phyloP scores from a whole-genome alignment of 345 rosid genomes.

The Syzygium grande region DNA sequence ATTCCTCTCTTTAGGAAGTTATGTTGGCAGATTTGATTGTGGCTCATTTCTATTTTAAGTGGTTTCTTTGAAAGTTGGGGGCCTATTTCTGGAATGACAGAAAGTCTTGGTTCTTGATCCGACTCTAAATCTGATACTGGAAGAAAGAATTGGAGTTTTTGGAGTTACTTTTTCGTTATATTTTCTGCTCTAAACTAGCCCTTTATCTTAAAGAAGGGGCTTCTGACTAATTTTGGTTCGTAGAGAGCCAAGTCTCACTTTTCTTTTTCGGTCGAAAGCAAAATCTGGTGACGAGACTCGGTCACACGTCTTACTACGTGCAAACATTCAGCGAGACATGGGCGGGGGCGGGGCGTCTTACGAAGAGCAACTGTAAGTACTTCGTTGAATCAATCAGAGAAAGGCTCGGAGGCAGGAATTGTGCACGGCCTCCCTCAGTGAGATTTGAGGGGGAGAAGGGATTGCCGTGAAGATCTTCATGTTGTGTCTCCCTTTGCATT shows the following conservation, averaged over 20 bases:
- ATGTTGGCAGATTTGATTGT: neutral
- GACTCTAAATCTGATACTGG: neutral
- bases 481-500: neutral
- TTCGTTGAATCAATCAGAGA: neutral
- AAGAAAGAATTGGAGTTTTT: neutral
- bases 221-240: neutral
- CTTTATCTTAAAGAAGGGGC: neutral
- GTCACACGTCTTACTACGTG: neutral
- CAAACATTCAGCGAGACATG: too few relatives aligned
- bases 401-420: neutral
- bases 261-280: too few relatives aligned
- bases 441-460: neutral
- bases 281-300: neutral
- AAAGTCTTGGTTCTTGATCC: neutral
- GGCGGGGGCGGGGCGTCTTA: too few relatives aligned
- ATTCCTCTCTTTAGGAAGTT: neutral
- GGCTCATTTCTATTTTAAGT: neutral
- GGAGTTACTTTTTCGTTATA: neutral
- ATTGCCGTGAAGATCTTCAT: neutral
- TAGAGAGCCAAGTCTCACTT: neutral
- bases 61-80: neutral
- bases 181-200: neutral
- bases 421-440: neutral
- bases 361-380: neutral
- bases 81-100: neutral